These are phyloP conservation scores for Infundibulicybe gibba DNA, from an alignment of 768 basidiomycete species.

Conservation along the genomic window DNA sequence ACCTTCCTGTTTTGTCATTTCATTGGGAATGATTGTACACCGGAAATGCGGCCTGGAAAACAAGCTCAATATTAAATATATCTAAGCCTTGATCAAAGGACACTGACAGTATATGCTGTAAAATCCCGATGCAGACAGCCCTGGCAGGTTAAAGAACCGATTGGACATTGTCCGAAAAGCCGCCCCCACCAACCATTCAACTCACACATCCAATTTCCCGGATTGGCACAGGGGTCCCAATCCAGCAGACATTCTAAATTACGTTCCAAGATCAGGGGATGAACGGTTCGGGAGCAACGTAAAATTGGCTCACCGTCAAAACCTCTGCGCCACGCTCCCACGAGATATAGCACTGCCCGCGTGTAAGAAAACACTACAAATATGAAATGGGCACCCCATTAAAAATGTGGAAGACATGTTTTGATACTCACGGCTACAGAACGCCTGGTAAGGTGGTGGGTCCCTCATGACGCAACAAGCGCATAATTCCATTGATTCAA, in stretches of 20 bases:
- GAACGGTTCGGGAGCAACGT: not conserved
- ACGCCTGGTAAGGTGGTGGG: constrained; percentile 7
- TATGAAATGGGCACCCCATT: not conserved
- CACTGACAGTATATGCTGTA: constrained; percentile 7
- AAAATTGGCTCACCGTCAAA: constrained; percentile 5
- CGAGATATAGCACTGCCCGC: constrained; percentile 9
- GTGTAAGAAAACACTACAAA: constrained; percentile 8
- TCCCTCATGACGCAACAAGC: constrained; percentile 7
- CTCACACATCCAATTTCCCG: constrained; percentile 11
- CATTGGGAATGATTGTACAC: constrained; percentile 8
- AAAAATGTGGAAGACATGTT: not conserved
- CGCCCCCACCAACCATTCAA: not conserved
- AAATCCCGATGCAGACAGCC: constrained; percentile 9
- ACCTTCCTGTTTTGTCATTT: constrained; percentile 9
- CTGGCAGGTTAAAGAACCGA: constrained; percentile 2
- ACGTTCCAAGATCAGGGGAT: not conserved
- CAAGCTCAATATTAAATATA: not conserved
- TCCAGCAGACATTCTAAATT: constrained; percentile 6
- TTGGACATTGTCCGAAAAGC: not conserved
- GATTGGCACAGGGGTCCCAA: constrained; percentile 10
- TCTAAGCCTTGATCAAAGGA: not conserved
- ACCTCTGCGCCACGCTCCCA: constrained; percentile 15
- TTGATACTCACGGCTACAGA: constrained; percentile 7
- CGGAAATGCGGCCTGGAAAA: constrained; percentile 6
- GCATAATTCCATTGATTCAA: constrained; percentile 10